These are phyloP conservation scores for Epichloe bromicola DNA, from an alignment of 2,329 filamentous ascomycete genomes.

Conservation along the genomic window DNA sequence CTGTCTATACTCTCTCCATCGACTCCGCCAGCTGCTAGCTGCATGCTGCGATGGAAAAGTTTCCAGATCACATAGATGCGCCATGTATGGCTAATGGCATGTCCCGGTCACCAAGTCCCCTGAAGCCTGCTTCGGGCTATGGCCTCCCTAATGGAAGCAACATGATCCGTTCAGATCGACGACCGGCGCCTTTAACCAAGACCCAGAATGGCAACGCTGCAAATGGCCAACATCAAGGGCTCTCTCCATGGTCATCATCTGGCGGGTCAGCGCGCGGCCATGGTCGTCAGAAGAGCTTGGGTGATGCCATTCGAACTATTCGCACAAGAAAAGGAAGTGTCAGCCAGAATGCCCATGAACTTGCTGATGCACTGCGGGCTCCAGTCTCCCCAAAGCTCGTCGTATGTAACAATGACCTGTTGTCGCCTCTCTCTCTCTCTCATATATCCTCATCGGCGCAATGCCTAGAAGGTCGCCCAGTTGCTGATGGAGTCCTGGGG, in stretches of 20 bases:
- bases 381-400: slow-evolving; percentile 80
- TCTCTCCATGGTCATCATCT: slow-evolving; percentile 16
- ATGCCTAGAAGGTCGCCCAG: not conserved
- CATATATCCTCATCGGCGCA: not conserved
- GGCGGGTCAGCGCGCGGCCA: slow-evolving; percentile 35
- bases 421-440: not conserved
- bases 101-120: slow-evolving; percentile 15
- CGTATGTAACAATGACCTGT: slow-evolving; percentile 36
- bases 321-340: slow-evolving; percentile 71
- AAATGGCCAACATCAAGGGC: not conserved
- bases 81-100: slow-evolving; percentile 16
- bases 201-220: slow-evolving; percentile 1
- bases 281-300: slow-evolving; percentile 70
- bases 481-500: slow-evolving; percentile 9
- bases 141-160: slow-evolving; percentile 14
- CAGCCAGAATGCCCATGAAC: slow-evolving; percentile 83
- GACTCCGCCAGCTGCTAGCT: not conserved
- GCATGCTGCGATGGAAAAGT: slow-evolving; percentile 35
- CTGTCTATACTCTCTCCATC: not conserved
- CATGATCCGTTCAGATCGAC: slow-evolving; percentile 12
- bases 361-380: slow-evolving; percentile 80
- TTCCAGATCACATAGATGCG: slow-evolving; percentile 40
- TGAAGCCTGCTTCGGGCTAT: slow-evolving; percentile 14
- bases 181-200: slow-evolving; percentile 1
- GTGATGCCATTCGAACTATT: slow-evolving; percentile 77